phyloP scores from a whole-genome alignment of 1,284 basidiomycete genomes.

The Malassezia globosa region DNA sequence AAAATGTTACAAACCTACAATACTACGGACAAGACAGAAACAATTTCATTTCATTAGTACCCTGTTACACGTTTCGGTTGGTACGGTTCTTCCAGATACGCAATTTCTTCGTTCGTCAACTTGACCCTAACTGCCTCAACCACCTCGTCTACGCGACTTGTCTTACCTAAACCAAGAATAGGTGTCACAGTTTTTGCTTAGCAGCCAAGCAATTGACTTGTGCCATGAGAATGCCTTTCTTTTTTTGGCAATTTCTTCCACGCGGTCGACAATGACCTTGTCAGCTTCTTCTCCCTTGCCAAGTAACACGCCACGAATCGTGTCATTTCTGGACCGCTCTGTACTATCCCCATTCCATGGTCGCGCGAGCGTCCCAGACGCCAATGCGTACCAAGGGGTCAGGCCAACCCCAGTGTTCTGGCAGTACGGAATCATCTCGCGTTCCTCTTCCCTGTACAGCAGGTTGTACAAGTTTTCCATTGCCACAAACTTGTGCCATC shows the following conservation, averaged over 20 bases:
- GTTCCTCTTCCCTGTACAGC: constrained; percentile 58
- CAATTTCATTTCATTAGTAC: too few species aligned
- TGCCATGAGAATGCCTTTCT: constrained; percentile 48
- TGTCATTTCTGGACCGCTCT: neutral
- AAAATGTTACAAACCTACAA: too few species aligned
- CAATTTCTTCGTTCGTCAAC: constrained; percentile 5
- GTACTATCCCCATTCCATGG: constrained; percentile 21
- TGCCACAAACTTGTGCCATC: constrained; percentile 46
- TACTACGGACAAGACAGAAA: too few species aligned
- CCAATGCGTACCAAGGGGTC: constrained; percentile 50
- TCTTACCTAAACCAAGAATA: constrained; percentile 11
- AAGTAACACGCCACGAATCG: neutral
- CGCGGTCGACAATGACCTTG: constrained; percentile 31
- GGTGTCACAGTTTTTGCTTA: constrained; percentile 7
- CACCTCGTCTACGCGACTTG: constrained; percentile 11
- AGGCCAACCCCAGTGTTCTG: constrained; percentile 51
- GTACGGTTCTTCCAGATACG: constrained; percentile 13
- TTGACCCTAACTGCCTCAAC: constrained; percentile 3
- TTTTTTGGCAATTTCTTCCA: constrained; percentile 49
- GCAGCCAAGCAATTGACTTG: constrained; percentile 48
- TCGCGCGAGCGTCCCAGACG: constrained; percentile 48
- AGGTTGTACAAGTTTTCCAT: constrained; percentile 61
- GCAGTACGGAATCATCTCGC: constrained; percentile 59
- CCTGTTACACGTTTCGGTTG: too few species aligned
- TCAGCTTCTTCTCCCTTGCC: neutral